Base-by-base conservation (phyloP, 2,329 filamentous ascomycete genomes). In the Colletotrichum sp. region DNA sequence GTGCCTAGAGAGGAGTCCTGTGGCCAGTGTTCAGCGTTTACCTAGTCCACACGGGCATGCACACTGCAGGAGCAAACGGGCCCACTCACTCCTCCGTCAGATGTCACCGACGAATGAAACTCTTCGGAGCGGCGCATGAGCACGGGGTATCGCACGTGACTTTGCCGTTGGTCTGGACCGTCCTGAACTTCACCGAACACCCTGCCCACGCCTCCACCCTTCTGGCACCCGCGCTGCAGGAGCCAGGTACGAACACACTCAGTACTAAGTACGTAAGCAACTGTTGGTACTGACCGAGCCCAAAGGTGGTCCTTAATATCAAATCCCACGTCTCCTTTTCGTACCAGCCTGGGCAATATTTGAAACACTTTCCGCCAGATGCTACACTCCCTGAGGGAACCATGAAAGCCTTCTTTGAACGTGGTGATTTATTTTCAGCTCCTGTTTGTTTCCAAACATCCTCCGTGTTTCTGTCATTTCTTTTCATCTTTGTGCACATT, bases 101-200 rank as follows among this genome's bases (percentile, higher is more conserved):
- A 65, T 67, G 65, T 66, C 71, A 70, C 66, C 48, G 22, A 65
- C 75, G 75, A 67, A 76, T 76, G 71, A 71, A 75, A 75, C 63
- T n/a, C 32, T 44, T 63, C 16, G 24, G 13, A 60, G 28, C 7
- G 15, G 3, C 3, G 15, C 15, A 7, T 6, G 8, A 10, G 24
- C 71, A 68, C 52, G 64, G n/a, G 71, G 36, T 12, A 6, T 4
- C 2, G n/a, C 70, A 75, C 73, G 71, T 73, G 65, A 62, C 36
- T 18, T 44, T 12, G 5, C 36, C 3, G 24, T 6, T 52, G 73
- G 39, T 64, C 70, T 68, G 68, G 72, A 72, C 68, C 68, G 52
- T 28, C 28, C 24, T 16, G 34, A 24, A 71, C 55, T 30, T 30
- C 55, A 59, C 55, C 55, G 44, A 52, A 52, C 44, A 52, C 44